Conservation (phyloP, 345 rosid genomes). For the Gossypium bickii region DNA sequence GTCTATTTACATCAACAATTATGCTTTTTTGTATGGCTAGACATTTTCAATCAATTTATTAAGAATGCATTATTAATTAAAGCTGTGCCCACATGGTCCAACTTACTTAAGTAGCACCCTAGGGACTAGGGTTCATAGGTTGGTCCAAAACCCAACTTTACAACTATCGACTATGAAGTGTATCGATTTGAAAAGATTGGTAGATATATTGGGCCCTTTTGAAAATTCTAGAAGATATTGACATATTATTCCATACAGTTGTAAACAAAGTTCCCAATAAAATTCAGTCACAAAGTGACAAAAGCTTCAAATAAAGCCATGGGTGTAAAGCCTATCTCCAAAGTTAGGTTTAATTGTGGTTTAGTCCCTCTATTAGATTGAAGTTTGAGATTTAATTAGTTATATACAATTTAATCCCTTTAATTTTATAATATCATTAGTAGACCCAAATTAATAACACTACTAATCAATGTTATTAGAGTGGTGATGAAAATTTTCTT, state of each 20-base stretch:
- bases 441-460: no score
- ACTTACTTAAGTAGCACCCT: neutral
- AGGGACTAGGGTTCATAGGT: neutral
- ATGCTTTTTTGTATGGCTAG: neutral
- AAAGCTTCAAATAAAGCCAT: neutral
- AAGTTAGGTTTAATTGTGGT: no score
- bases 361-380: no score
- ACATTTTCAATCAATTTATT: neutral
- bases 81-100: neutral
- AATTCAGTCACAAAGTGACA: neutral
- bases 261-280: no score
- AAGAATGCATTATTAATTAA: neutral
- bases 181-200: neutral
- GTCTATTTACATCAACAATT: no score
- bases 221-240: neutral
- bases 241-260: neutral
- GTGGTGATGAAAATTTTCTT: no score
- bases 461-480: no score
- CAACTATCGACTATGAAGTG: neutral
- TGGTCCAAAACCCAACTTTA: neutral
- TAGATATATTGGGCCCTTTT: neutral
- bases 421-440: no score
- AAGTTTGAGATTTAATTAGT: no score
- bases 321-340: neutral
- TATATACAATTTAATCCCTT: no score